Evolutionary conservation across 352 stramenopile genomes (phyloP).

Genomic region (Pythium aristosporum): DNA sequence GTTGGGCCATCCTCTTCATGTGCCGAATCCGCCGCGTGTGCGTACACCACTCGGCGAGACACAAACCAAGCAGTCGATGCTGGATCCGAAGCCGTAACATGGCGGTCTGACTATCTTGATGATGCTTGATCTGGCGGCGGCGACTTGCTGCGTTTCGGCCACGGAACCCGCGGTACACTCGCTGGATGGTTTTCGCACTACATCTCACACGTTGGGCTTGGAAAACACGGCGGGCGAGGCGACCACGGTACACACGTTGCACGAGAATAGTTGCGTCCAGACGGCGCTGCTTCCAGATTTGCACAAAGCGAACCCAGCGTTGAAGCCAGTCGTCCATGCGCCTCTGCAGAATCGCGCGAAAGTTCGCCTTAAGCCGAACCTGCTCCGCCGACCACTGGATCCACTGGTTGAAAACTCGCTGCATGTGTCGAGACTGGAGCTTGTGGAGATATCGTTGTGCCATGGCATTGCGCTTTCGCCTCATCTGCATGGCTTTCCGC

Average conservation of each 20-base stretch:
- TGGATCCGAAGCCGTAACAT: conserved; percentile 39
- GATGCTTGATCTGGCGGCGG: conserved; percentile 26
- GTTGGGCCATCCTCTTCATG: conserved; percentile 39
- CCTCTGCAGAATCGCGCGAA: conserved; percentile 42
- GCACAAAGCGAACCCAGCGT: conserved; percentile 42
- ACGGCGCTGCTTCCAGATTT: conserved; percentile 28
- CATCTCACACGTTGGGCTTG: conserved; percentile 32
- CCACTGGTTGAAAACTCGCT: conserved; percentile 64
- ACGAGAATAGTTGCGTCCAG: conserved; percentile 39
- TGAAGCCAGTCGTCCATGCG: conserved; percentile 47
- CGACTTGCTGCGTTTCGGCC: conserved; percentile 25
- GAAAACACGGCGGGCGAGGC: conserved; percentile 50
- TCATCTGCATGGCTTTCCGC: conserved; percentile 40
- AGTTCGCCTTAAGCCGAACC: conserved; percentile 45
- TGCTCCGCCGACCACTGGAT: conserved; percentile 32
- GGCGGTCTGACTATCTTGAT: conserved; percentile 32
- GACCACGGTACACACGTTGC: conserved; percentile 63
- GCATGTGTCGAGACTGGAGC: conserved; percentile 42
- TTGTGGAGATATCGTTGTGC: conserved; percentile 58
- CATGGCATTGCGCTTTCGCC: conserved; percentile 48
- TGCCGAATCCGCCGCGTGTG: conserved; percentile 22
- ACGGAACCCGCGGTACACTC: conserved; percentile 48
- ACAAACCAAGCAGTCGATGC: conserved; percentile 23
- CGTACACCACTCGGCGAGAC: conserved; percentile 34
- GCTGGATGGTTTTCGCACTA: conserved; percentile 45